A percentile compares a stretch with the other conserved stretches of the same genome.
phyloP scores from a whole-genome alignment of 192 early-diverging fungal genomes.

The Backusella tarrabulga region DNA sequence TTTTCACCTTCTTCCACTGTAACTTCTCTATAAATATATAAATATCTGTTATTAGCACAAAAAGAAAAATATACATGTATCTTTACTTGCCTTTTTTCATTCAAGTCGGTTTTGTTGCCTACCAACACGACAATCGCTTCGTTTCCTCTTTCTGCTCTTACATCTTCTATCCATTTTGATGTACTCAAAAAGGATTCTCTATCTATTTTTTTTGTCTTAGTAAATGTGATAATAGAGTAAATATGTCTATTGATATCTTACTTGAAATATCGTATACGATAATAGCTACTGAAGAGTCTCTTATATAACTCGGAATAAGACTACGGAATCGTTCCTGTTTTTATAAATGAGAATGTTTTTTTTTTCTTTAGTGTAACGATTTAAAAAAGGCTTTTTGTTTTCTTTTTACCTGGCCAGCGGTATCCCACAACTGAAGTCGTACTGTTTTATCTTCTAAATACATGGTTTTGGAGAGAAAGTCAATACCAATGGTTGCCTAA shows the following conservation, averaged over 20 bases:
- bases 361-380: neutral
- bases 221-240: neutral
- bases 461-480: slow-evolving; percentile 99
- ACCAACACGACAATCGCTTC: slow-evolving; percentile 98
- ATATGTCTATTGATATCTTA: slow-evolving; percentile 35
- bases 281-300: slow-evolving; percentile 95
- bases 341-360: neutral
- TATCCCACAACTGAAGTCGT: slow-evolving; percentile 98
- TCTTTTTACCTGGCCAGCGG: slow-evolving; percentile 81
- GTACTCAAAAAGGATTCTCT: slow-evolving; percentile 96
- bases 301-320: slow-evolving; percentile 96
- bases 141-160: slow-evolving; percentile 92
- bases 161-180: slow-evolving; percentile 50
- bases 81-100: slow-evolving; percentile 75
- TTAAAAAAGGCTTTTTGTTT: neutral
- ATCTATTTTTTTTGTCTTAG: slow-evolving; percentile 49
- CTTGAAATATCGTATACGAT: slow-evolving; percentile 98
- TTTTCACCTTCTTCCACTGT: slow-evolving; percentile 97
- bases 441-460: slow-evolving; percentile 97
- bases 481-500: slow-evolving; percentile 98
- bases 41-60: neutral
- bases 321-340: slow-evolving; percentile 90
- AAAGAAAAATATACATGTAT: neutral
- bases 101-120: slow-evolving; percentile 98
- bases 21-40: slow-evolving; percentile 63